Percentiles rank a stretch among this genome's conserved stretches.
phyloP scores from a whole-genome alignment of 371 early-diverging fungal species.

The Apophysomyces ossiformis region DNA sequence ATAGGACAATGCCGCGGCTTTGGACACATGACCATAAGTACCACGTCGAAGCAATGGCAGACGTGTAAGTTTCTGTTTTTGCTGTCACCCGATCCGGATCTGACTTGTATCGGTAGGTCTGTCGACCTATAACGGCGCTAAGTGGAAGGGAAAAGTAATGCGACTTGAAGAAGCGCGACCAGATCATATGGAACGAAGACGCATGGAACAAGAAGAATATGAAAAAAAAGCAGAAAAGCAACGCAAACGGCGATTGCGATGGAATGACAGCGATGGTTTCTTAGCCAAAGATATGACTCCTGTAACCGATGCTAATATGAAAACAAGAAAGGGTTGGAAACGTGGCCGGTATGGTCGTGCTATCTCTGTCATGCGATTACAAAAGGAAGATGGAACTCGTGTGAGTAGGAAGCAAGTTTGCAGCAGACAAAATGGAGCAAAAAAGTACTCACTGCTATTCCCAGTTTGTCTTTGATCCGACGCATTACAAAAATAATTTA shows the following conservation, averaged over 20 bases:
- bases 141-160: slow-evolving; percentile 84
- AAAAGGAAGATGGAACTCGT: slow-evolving; percentile 54
- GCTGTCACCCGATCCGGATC: slow-evolving; percentile 25
- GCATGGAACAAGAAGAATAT: slow-evolving; percentile 32
- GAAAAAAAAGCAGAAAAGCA: slow-evolving; percentile 24
- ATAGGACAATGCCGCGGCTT: slow-evolving; percentile 72
- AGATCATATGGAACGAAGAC: slow-evolving; percentile 62
- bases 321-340: slow-evolving; percentile 73
- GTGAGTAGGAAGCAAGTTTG: slow-evolving; percentile 18
- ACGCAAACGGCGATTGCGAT: slow-evolving; percentile 31
- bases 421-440: not conserved
- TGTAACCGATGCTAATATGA: slow-evolving; percentile 74
- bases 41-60: slow-evolving; percentile 67
- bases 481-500: slow-evolving; percentile 72
- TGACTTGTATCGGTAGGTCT: slow-evolving; percentile 51
- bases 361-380: slow-evolving; percentile 71
- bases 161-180: slow-evolving; percentile 82
- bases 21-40: slow-evolving; percentile 71
- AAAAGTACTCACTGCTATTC: not conserved
- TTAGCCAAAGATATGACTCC: slow-evolving; percentile 70
- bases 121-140: slow-evolving; percentile 74
- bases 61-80: slow-evolving; percentile 52
- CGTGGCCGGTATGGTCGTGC: slow-evolving; percentile 80
- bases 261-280: slow-evolving; percentile 42
- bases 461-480: slow-evolving; percentile 74